phyloP scores from a whole-genome alignment of 2,329 filamentous ascomycete genomes.

The Diaporthe ampelina region DNA sequence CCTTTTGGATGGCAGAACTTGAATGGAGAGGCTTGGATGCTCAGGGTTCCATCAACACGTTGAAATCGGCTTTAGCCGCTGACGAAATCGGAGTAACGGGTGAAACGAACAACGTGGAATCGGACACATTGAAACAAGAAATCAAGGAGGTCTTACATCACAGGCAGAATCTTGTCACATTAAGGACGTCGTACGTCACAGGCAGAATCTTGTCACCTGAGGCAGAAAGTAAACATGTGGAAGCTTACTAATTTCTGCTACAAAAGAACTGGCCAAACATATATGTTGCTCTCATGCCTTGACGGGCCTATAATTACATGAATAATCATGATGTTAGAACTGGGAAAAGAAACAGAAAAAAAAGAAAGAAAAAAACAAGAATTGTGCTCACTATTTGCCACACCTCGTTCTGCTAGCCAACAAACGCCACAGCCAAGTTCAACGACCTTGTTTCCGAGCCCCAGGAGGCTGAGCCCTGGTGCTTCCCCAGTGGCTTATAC shows the following conservation, averaged over 20 bases:
- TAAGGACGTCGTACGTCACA: not conserved
- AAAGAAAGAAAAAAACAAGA: no score
- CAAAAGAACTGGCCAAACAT: not conserved
- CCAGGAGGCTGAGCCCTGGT: no score
- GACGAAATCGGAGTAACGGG: not conserved
- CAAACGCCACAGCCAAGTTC: no score
- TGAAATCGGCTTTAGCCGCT: not conserved
- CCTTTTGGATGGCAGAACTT: conserved; percentile 34
- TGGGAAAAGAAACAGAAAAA: no score
- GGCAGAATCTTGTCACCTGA: not conserved
- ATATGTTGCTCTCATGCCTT: not conserved
- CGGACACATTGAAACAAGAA: not conserved
- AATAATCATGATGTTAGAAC: not conserved
- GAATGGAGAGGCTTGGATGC: conserved; percentile 5
- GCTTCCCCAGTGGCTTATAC: no score
- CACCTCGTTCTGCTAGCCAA: no score
- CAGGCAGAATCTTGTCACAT: not conserved
- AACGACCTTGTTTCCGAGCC: no score
- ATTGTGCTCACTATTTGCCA: no score
- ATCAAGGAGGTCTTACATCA: not conserved
- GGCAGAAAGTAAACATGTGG: not conserved
- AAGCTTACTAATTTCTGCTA: not conserved
- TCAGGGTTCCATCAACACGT: not conserved
- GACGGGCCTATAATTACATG: not conserved
- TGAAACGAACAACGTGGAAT: not conserved